Conservation (phyloP, 257 asterid species). For the Penstemon davidsonii region DNA sequence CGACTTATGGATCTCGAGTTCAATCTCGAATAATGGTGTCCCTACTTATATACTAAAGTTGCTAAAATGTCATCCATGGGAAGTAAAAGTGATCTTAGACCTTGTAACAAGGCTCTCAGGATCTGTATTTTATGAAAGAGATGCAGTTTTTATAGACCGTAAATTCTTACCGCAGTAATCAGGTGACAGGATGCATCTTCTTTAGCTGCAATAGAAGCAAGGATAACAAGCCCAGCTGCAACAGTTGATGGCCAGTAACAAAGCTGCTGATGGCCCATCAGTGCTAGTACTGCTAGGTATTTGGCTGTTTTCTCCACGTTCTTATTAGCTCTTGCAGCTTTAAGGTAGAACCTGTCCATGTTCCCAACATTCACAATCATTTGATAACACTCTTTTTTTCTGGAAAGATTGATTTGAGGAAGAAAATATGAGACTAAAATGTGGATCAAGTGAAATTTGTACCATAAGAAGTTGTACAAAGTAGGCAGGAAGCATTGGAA, state of each 20-base stretch:
- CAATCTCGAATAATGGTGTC: no score
- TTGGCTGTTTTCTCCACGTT: constrained; percentile 63
- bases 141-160: background rate
- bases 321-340: constrained; percentile 68
- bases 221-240: constrained; percentile 89
- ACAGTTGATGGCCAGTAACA: constrained; percentile 94
- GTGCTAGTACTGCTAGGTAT: constrained; percentile 71
- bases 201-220: constrained; percentile 63
- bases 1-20: no score
- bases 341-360: constrained; percentile 76
- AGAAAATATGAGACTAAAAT: background rate
- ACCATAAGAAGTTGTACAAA: constrained; percentile 85
- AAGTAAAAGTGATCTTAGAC: background rate
- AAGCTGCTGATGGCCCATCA: constrained; percentile 84
- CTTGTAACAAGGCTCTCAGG: background rate
- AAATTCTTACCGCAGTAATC: constrained; percentile 50
- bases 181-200: constrained; percentile 56
- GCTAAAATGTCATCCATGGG: background rate
- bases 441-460: constrained; percentile 19
- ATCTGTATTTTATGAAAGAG: constrained; percentile 1
- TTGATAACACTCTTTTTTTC: background rate
- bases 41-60: no score
- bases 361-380: constrained; percentile 10
- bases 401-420: background rate
- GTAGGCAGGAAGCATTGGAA: constrained; percentile 92